A percentile compares a stretch with the other conserved stretches of the same genome.
Evolutionary conservation across 75 land plant species (phyloP).

Genomic region (Cupressus sempervirens): DNA sequence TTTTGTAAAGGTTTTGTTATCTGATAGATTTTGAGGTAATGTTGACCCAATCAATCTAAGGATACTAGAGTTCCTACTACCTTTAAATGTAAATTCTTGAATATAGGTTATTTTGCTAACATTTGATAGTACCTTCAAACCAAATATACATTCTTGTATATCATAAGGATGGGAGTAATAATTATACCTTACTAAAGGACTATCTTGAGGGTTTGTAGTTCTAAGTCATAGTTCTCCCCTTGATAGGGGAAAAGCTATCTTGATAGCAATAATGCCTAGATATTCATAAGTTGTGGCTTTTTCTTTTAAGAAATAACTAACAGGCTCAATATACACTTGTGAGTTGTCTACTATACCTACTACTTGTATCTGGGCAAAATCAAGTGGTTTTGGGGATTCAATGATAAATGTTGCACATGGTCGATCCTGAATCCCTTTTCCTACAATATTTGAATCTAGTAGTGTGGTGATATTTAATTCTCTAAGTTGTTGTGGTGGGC

Average conservation of each 20-base stretch:
- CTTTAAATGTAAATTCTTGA: neutral
- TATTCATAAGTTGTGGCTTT: neutral
- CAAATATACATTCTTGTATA: neutral
- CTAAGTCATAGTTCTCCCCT: neutral
- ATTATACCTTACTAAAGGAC: neutral
- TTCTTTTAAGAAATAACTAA: neutral
- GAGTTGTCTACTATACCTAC: neutral
- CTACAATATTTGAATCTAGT: conserved; percentile 43
- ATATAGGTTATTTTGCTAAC: neutral
- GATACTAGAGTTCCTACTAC: neutral
- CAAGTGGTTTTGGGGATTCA: conserved; percentile 59
- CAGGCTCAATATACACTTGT: neutral
- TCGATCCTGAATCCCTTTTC: conserved; percentile 73
- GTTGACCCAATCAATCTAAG: neutral
- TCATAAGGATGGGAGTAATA: neutral
- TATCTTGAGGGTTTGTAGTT: neutral
- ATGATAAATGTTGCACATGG: conserved; percentile 63
- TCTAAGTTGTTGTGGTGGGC: conserved; percentile 42
- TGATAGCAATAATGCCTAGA: neutral
- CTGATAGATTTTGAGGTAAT: neutral
- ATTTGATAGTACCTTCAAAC: neutral
- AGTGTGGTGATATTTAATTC: conserved; percentile 29
- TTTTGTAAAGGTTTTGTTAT: neutral
- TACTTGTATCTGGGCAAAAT: neutral
- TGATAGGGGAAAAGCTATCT: neutral